Percentiles rank a stretch among this genome's conserved stretches.
phyloP scores from a whole-genome alignment of 2,329 filamentous ascomycete genomes.

The Beauveria sp. region DNA sequence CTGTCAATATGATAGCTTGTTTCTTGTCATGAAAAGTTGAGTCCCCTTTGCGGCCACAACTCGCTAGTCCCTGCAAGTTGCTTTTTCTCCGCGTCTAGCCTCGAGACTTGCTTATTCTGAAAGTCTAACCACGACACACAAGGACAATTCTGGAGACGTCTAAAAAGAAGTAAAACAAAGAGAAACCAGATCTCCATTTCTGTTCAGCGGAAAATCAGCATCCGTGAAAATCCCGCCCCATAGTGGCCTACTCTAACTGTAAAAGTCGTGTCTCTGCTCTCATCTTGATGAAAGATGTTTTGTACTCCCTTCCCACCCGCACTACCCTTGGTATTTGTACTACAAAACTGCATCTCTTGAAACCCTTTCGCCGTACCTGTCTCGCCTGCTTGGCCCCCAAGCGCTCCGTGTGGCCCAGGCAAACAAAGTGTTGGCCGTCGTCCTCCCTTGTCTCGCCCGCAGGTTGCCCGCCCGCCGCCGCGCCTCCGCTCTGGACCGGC shows the following conservation, averaged over 20 bases:
- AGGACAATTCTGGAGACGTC: background rate
- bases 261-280: conserved; percentile 4
- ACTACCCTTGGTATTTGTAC: background rate
- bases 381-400: conserved; percentile 6
- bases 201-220: background rate
- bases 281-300: conserved; percentile 9
- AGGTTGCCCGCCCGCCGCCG: background rate
- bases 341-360: background rate
- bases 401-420: conserved; percentile 6
- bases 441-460: conserved; percentile 8
- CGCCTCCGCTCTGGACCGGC: background rate
- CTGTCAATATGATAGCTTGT: background rate
- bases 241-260: background rate
- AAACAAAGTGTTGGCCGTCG: conserved; percentile 1
- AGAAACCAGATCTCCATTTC: background rate
- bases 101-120: conserved; percentile 1
- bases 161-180: background rate
- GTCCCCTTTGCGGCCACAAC: background rate
- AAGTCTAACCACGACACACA: conserved; percentile 2
- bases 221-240: background rate
- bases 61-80: background rate
- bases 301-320: background rate
- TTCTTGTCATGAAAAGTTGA: background rate
- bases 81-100: conserved; percentile 1
- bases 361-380: background rate